Percentiles rank a stretch among this genome's conserved stretches.
phyloP scores from a whole-genome alignment of 2,329 filamentous ascomycete species.

The Sporothrix inflata region DNA sequence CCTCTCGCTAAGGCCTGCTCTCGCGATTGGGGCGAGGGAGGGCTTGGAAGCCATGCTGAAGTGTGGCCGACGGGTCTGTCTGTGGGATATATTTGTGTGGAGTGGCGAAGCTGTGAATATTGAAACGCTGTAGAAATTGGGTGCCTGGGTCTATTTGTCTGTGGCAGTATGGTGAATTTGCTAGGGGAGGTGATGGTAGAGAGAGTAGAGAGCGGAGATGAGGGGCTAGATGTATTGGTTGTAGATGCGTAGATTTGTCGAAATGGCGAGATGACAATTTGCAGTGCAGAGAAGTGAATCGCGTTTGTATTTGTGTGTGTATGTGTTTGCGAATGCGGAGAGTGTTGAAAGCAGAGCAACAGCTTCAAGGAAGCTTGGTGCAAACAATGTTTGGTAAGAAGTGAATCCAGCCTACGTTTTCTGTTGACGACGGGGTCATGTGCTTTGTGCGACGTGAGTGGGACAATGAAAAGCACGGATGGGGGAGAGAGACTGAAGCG shows the following conservation, averaged over 20 bases:
- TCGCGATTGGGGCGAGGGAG: neutral
- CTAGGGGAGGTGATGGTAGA: too few species aligned
- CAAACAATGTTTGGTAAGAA: too few species aligned
- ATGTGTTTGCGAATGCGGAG: neutral
- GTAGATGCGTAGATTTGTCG: too few species aligned
- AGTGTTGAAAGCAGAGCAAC: too few species aligned
- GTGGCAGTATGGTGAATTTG: too few species aligned
- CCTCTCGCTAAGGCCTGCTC: slow-evolving; percentile 29
- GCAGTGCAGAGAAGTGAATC: too few species aligned
- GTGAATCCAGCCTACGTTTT: neutral
- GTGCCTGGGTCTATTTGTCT: neutral
- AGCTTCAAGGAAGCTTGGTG: neutral
- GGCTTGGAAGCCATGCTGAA: neutral
- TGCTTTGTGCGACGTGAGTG: neutral
- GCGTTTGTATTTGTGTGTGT: neutral
- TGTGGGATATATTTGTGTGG: neutral
- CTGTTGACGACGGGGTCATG: neutral
- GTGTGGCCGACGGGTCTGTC: neutral
- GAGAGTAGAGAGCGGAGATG: too few species aligned
- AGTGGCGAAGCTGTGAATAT: neutral
- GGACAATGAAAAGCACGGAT: neutral
- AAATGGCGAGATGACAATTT: too few species aligned
- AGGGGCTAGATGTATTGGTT: too few species aligned
- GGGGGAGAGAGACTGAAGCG: neutral
- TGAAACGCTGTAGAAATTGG: neutral